These are phyloP conservation scores for Vitis hybrid DNA, from an alignment of 177 flowering plant genomes.

Conservation along the genomic window DNA sequence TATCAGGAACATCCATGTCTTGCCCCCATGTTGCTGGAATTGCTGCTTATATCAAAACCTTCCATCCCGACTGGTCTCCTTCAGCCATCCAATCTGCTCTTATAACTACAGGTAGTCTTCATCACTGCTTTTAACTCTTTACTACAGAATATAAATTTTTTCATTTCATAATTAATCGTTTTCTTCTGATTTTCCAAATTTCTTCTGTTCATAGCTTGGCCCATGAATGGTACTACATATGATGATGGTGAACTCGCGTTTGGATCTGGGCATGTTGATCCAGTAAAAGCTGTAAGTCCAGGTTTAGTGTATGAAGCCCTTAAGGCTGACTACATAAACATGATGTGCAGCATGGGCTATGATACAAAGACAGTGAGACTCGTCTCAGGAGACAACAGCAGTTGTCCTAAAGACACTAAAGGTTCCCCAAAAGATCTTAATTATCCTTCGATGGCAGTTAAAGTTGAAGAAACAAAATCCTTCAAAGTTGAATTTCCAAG, in stretches of 20 bases:
- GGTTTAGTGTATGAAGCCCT: conserved; percentile 35
- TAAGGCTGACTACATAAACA: conserved; percentile 21
- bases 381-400: conserved; percentile 19
- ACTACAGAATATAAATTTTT: too few relatives aligned
- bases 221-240: background rate
- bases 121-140: too few relatives aligned
- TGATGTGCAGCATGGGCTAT: conserved; percentile 25
- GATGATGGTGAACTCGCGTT: conserved; percentile 24
- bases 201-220: too few relatives aligned
- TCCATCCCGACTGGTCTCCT: conserved; percentile 40
- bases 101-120: conserved; percentile 25
- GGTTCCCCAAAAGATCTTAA: conserved; percentile 10
- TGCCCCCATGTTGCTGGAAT: conserved; percentile 47
- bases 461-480: background rate
- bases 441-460: too few relatives aligned
- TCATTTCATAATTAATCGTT: too few relatives aligned
- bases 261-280: conserved; percentile 40
- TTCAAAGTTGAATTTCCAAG: conserved; percentile 17
- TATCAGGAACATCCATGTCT: conserved; percentile 53
- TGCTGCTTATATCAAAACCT: conserved; percentile 38
- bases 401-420: conserved; percentile 15
- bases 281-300: conserved; percentile 28
- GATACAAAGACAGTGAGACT: background rate
- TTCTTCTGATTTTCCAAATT: too few relatives aligned
- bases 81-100: conserved; percentile 42